Base-by-base conservation (phyloP, 2,329 filamentous ascomycete genomes). In the Xylariaceae sp. region DNA sequence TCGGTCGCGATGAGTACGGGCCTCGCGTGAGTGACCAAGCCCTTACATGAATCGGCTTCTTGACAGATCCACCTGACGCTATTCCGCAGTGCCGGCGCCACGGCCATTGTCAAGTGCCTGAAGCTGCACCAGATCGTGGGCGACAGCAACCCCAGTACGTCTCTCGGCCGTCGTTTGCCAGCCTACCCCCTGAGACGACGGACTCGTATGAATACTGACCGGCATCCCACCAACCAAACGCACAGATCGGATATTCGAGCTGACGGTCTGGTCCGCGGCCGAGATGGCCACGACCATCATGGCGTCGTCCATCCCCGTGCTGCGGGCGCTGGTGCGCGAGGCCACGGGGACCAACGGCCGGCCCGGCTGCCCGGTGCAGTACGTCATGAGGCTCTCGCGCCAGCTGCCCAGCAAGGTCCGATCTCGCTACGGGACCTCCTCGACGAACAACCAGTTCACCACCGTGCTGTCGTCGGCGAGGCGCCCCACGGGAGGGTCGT, bases 231-330 rank as follows among this genome's bases (percentile, higher is more conserved):
- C n/a, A n/a, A n/a, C n/a, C n/a, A n/a, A n/a, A n/a, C n/a, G n/a
- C n/a, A 8, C 23, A 45, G 44, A 43, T 19, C 23, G 40, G 19
- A 35, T 39, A 25, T 42, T 46, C 26, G 41, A 47, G n/a, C 46
- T 56, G 5, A 31, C 38, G 0, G 43, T 50, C 15, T 55, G 47
- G 49, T 51, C 51, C 18, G 43, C 46, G 11, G 52, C 51, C 8
- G 57, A 60, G 38, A 51, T 51, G 5, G 50, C 54, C 24, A 53
- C 55, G 12, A 58, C 56, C 10, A 58, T 60, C 29, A 53, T 57
- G 42, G 56, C 52, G 5, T 47, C 53, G 1, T 57, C 55, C 10
- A 51, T 59, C 17, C 39, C 55, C 42, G 46, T 57, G 7, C 36
- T 58, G n/a, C 50, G 54, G 11, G 48, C 48, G 3, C 41, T 56